These are phyloP conservation scores for Glomus cerebriforme DNA, from an alignment of 192 early-diverging fungal species.

Conservation along the genomic window DNA sequence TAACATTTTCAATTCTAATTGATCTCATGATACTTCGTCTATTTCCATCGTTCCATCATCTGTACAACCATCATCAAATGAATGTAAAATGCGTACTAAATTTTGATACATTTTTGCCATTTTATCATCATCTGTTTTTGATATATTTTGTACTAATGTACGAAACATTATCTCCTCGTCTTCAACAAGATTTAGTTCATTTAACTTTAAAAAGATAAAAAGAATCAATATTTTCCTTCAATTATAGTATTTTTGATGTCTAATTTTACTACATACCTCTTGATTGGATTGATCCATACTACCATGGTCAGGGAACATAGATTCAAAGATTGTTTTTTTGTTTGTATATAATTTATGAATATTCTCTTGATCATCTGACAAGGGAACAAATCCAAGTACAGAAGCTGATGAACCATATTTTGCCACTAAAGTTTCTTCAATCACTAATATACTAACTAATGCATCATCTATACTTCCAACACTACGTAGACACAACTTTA, in stretches of 20 bases:
- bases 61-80: background rate
- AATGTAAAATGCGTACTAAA: slow-evolving; percentile 5
- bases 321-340: background rate
- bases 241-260: background rate
- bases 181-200: background rate
- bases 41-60: background rate
- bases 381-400: slow-evolving; percentile 5
- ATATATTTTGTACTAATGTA: background rate
- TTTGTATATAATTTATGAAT: slow-evolving; percentile 10
- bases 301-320: background rate
- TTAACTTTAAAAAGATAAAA: background rate
- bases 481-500: slow-evolving; percentile 17
- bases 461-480: slow-evolving; percentile 18
- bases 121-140: slow-evolving; percentile 2
- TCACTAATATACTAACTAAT: slow-evolving; percentile 10
- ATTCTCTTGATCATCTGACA: slow-evolving; percentile 31
- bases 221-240: too few relatives aligned
- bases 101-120: slow-evolving; percentile 29
- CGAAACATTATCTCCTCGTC: background rate
- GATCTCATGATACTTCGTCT: background rate
- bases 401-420: slow-evolving; percentile 19
- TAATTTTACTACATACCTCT: background rate
- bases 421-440: slow-evolving; percentile 18
- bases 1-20: background rate
- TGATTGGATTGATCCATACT: background rate